Evolutionary conservation across 2,329 filamentous ascomycete species (phyloP).

Genomic region (Ilyonectria destructans): DNA sequence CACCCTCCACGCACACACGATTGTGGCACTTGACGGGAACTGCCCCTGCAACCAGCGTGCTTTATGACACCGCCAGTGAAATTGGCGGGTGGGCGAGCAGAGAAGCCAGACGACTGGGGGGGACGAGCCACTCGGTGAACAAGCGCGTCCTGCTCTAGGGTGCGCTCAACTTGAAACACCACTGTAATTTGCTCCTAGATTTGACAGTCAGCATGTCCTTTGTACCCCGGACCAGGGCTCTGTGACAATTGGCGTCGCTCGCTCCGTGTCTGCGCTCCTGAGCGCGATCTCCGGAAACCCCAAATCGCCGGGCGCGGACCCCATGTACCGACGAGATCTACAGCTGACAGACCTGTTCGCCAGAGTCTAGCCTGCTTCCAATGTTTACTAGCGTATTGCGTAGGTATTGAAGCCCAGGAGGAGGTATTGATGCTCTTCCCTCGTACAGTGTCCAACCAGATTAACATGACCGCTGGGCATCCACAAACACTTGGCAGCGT

Average conservation of each 20-base stretch:
- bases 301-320: slow-evolving; percentile 24
- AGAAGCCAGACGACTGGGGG: slow-evolving; percentile 20
- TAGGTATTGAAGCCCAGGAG: too few relatives aligned
- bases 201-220: slow-evolving; percentile 20
- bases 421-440: slow-evolving; percentile 13
- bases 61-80: slow-evolving; percentile 21
- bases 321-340: slow-evolving; percentile 27
- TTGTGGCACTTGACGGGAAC: slow-evolving; percentile 33
- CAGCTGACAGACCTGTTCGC: slow-evolving; percentile 23
- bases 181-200: slow-evolving; percentile 34
- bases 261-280: slow-evolving; percentile 9
- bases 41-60: slow-evolving; percentile 19
- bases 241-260: slow-evolving; percentile 18
- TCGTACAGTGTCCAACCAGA: slow-evolving; percentile 19
- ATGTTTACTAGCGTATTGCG: slow-evolving; percentile 1
- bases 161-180: slow-evolving; percentile 30
- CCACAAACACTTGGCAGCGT: neutral
- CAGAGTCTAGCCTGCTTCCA: slow-evolving; percentile 8
- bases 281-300: slow-evolving; percentile 28
- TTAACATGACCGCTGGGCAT: neutral
- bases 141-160: slow-evolving; percentile 21
- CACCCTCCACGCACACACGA: slow-evolving; percentile 24
- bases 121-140: slow-evolving; percentile 28
- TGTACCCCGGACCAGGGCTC: slow-evolving; percentile 7
- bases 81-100: slow-evolving; percentile 27